Percentiles rank a stretch among this genome's conserved stretches.
Evolutionary conservation across 2,329 filamentous ascomycete species (phyloP).

Genomic region (Trichoderma guizhouense): DNA sequence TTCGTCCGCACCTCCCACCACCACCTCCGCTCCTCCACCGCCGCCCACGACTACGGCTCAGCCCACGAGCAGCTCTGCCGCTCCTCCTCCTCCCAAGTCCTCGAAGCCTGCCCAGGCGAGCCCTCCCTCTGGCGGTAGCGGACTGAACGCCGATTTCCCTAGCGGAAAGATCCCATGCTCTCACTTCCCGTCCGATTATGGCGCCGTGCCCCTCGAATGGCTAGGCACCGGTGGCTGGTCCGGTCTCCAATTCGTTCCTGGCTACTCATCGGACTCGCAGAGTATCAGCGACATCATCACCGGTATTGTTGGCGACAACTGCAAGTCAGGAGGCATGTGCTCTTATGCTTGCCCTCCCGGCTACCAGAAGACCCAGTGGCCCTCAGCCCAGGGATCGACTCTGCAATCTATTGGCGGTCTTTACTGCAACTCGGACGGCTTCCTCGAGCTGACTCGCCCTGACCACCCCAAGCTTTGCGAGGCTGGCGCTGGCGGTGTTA

Average conservation of each 20-base stretch:
- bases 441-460: constrained; percentile 73
- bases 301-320: constrained; percentile 58
- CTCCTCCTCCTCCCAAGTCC: constrained; percentile 18
- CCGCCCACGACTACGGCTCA: constrained; percentile 15
- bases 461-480: constrained; percentile 70
- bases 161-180: constrained; percentile 69
- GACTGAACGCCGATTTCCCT: constrained; percentile 68
- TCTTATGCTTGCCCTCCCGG: constrained; percentile 91
- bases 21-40: constrained; percentile 24
- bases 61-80: constrained; percentile 29
- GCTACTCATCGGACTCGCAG: constrained; percentile 46
- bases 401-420: constrained; percentile 87
- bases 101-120: not conserved
- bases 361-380: constrained; percentile 92
- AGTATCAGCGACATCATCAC: constrained; percentile 65
- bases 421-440: constrained; percentile 68
- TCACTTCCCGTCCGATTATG: constrained; percentile 76
- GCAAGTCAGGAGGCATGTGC: constrained; percentile 68
- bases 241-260: constrained; percentile 66
- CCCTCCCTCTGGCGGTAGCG: constrained; percentile 34
- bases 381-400: constrained; percentile 68
- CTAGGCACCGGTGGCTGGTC: constrained; percentile 71
- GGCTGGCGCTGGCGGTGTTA: constrained; percentile 65
- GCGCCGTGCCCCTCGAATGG: constrained; percentile 68
- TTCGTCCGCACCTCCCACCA: constrained; percentile 26